These are phyloP conservation scores for Sordariomycetes sp. DNA, from an alignment of 2,329 filamentous ascomycete genomes.

Conservation along the genomic window DNA sequence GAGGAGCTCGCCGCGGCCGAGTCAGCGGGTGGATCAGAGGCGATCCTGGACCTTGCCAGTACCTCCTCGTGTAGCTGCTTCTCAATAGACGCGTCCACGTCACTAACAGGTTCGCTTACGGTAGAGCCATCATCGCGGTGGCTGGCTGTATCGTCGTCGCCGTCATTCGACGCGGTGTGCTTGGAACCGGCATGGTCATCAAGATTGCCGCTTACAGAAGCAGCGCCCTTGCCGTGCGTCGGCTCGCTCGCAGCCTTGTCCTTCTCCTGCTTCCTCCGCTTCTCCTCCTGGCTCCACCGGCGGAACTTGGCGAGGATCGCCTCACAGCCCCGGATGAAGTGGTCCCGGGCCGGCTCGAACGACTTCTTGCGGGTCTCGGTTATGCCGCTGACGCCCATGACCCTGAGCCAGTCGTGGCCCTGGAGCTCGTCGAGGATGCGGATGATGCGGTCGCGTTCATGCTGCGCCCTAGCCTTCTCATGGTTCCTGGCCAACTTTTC, in stretches of 20 bases:
- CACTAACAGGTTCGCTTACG: constrained; percentile 15
- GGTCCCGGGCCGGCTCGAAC: constrained; percentile 72
- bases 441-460: constrained; percentile 53
- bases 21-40: constrained; percentile 18
- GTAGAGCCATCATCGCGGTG: constrained; percentile 6
- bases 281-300: constrained; percentile 81
- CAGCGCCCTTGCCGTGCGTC: constrained; percentile 8
- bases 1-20: constrained; percentile 14
- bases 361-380: constrained; percentile 77
- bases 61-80: constrained; percentile 67
- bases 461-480: constrained; percentile 50
- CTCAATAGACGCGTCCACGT: constrained; percentile 58
- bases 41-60: constrained; percentile 33
- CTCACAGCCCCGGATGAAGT: constrained; percentile 76
- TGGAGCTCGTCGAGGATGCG: constrained; percentile 67
- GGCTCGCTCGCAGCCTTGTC: constrained; percentile 37
- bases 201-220: not conserved
- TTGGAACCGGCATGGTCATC: not conserved
- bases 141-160: constrained; percentile 11
- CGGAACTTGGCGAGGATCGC: constrained; percentile 77
- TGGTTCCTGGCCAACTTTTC: constrained; percentile 51
- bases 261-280: constrained; percentile 63
- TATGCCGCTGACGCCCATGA: constrained; percentile 78
- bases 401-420: constrained; percentile 82
- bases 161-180: not conserved